Conservation (phyloP, 116 monocot genomes). For the Cymodocea nodosa region DNA sequence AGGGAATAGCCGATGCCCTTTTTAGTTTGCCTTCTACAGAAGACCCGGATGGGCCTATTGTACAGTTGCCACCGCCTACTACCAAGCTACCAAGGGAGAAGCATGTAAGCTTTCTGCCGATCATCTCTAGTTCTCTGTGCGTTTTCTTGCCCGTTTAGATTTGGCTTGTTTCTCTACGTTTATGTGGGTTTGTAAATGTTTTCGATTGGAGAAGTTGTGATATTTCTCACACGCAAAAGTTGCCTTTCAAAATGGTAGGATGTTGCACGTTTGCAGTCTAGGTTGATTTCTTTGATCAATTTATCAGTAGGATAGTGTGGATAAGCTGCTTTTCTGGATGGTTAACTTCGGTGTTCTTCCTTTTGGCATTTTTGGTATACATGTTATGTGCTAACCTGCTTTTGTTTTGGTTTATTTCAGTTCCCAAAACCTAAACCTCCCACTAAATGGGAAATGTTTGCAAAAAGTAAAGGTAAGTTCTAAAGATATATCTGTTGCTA, state of each 20-base stretch:
- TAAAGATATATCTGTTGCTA: not conserved
- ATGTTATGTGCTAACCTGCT: not conserved
- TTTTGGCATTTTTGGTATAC: not conserved
- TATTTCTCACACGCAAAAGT: not conserved
- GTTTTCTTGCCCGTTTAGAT: not conserved
- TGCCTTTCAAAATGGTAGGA: not conserved
- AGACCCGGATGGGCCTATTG: slow-evolving; percentile 61
- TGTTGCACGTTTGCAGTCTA: too few species aligned
- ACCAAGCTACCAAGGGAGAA: slow-evolving; percentile 79
- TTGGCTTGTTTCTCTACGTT: not conserved
- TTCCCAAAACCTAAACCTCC: slow-evolving; percentile 87
- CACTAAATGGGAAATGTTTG: slow-evolving; percentile 93
- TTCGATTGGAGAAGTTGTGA: not conserved
- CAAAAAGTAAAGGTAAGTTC: slow-evolving; percentile 67
- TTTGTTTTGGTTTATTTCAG: slow-evolving; percentile 18
- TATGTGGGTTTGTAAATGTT: not conserved
- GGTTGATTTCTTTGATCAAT: too few species aligned
- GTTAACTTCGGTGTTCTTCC: too few species aligned
- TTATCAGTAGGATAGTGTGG: too few species aligned
- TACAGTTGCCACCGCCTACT: slow-evolving; percentile 41
- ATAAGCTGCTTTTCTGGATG: too few species aligned
- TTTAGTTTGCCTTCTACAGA: slow-evolving; percentile 61
- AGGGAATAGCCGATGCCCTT: slow-evolving; percentile 51
- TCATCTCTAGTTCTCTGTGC: not conserved
- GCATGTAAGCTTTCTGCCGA: slow-evolving; percentile 33